These are phyloP conservation scores for Colletotrichum zoysiae DNA, from an alignment of 2,329 filamentous ascomycete species.

Conservation along the genomic window DNA sequence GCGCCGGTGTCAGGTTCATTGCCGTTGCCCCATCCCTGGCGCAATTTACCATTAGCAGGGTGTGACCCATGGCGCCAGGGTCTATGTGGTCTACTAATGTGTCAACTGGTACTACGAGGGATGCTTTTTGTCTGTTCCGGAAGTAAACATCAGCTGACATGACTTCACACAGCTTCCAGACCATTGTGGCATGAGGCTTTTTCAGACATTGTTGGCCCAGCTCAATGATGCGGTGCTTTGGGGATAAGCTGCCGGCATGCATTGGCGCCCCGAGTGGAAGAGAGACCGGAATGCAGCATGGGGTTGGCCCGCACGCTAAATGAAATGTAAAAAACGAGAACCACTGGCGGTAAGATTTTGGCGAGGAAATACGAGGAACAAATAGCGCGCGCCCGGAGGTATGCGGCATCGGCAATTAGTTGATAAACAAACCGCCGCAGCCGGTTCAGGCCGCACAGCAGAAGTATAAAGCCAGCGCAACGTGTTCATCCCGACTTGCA, in stretches of 20 bases:
- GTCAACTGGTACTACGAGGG: neutral
- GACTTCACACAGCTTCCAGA: neutral
- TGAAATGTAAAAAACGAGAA: neutral
- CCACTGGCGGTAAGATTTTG: neutral
- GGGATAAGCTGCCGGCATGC: neutral
- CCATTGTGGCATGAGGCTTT: neutral
- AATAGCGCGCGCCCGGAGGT: neutral
- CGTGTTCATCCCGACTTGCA: neutral
- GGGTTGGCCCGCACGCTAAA: neutral
- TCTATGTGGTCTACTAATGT: neutral
- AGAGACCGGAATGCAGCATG: neutral
- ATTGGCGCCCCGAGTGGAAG: neutral
- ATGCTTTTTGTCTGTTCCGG: neutral
- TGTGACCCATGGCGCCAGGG: neutral
- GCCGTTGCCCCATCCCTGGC: conserved; percentile 43
- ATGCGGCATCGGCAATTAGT: neutral
- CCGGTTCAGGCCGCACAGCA: neutral
- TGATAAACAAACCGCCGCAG: neutral
- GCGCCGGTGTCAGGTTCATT: conserved; percentile 46
- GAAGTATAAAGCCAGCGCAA: neutral
- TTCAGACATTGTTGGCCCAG: neutral
- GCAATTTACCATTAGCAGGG: neutral
- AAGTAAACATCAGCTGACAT: neutral
- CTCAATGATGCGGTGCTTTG: neutral
- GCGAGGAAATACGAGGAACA: neutral